Percentiles rank a stretch among this genome's conserved stretches.
Evolutionary conservation across 352 stramenopile species (phyloP).

Genomic region (Blastocystis sp.): DNA sequence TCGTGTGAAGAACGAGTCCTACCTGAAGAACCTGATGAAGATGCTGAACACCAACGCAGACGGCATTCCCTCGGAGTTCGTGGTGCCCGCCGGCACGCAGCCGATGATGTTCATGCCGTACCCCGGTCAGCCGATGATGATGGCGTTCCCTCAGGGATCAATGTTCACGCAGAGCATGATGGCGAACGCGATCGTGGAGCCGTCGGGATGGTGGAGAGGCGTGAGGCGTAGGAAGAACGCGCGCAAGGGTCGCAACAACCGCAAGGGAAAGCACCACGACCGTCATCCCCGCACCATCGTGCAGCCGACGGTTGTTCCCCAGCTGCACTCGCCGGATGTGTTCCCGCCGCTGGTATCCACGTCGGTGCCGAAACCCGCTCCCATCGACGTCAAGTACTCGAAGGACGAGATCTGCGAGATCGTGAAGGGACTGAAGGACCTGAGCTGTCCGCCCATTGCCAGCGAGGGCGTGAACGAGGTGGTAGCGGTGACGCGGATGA

Average conservation of each 20-base stretch:
- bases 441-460: neutral
- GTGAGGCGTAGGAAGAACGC: neutral
- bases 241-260: neutral
- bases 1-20: conserved; percentile 47
- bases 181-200: neutral
- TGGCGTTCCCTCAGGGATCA: neutral
- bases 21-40: conserved; percentile 47
- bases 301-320: conserved; percentile 2
- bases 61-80: conserved; percentile 5
- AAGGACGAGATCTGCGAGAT: conserved; percentile 24
- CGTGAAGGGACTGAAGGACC: conserved; percentile 23
- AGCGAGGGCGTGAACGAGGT: neutral
- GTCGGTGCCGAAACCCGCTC: neutral
- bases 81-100: neutral
- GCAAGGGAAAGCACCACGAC: neutral
- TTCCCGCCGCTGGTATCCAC: conserved; percentile 49
- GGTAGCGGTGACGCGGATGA: neutral
- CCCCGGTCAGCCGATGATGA: conserved; percentile 11
- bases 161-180: neutral
- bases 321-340: neutral
- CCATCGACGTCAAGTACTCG: neutral
- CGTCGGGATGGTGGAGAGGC: neutral
- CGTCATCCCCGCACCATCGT: neutral
- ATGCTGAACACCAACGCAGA: neutral
- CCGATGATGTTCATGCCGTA: conserved; percentile 12